Percentiles rank a stretch among this genome's conserved stretches.
Conservation (phyloP, 2,329 filamentous ascomycete species). For the Diaporthe velutina region DNA sequence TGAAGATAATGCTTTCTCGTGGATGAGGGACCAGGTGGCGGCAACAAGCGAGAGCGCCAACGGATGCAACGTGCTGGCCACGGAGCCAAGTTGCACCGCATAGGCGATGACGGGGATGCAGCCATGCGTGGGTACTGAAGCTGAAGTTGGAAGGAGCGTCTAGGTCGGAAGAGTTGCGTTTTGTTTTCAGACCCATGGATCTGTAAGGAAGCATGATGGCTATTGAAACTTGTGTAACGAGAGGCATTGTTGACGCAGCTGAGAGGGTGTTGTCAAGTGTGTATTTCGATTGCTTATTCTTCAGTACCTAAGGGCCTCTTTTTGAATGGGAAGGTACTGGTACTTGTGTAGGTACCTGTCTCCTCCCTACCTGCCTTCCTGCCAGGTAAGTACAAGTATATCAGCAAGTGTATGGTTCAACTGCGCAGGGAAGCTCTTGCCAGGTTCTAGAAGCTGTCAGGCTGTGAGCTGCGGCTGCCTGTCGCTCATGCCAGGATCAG, state of each 20-base stretch:
- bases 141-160: background rate
- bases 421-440: background rate
- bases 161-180: background rate
- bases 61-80: conserved; percentile 21
- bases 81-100: conserved; percentile 25
- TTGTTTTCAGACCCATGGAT: background rate
- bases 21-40: background rate
- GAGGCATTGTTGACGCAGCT: background rate
- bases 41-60: conserved; percentile 5
- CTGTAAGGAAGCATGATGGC: background rate
- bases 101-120: conserved; percentile 4
- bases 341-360: background rate
- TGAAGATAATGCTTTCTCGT: background rate
- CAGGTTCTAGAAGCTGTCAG: conserved; percentile 6
- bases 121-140: background rate
- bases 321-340: too few relatives aligned
- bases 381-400: background rate
- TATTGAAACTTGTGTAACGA: conserved; percentile 31
- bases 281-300: background rate
- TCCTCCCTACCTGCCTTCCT: background rate
- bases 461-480: background rate
- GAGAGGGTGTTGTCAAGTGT: conserved; percentile 5
- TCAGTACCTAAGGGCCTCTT: background rate
- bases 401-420: background rate
- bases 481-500: conserved; percentile 11